Percentiles rank a stretch among this genome's conserved stretches.
phyloP scores from a whole-genome alignment of 208 protist species.

The Crithidia mellificae region DNA sequence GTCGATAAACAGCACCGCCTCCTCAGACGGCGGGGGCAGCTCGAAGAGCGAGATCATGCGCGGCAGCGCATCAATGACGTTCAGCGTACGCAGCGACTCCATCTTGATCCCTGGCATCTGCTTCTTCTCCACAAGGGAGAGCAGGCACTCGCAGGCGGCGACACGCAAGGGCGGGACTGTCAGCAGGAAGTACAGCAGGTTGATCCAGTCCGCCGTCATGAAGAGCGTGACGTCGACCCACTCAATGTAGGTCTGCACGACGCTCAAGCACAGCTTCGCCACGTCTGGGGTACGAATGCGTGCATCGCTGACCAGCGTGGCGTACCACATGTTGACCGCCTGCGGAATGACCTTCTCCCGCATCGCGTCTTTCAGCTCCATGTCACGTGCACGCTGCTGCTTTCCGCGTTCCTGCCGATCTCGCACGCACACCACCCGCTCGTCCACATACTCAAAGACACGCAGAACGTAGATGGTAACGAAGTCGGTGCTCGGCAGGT shows the following conservation, averaged over 20 bases:
- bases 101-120: conserved; percentile 74
- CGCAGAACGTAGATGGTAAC: conserved; percentile 70
- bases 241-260: conserved; percentile 80
- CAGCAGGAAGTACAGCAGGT: conserved; percentile 72
- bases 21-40: conserved; percentile 49
- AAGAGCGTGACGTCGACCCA: conserved; percentile 76
- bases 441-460: conserved; percentile 87
- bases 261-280: conserved; percentile 51
- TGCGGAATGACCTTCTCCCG: conserved; percentile 61
- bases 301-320: conserved; percentile 47
- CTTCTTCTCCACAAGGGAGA: conserved; percentile 77
- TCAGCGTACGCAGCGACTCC: conserved; percentile 50
- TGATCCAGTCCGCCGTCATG: conserved; percentile 69
- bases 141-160: conserved; percentile 64
- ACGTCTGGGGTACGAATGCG: conserved; percentile 51
- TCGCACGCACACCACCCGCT: conserved; percentile 74
- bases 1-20: conserved; percentile 57
- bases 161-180: conserved; percentile 38
- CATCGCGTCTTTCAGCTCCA: conserved; percentile 84
- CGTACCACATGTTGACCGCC: conserved; percentile 62
- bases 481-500: conserved; percentile 32
- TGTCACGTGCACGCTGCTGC: conserved; percentile 63
- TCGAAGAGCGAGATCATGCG: conserved; percentile 54
- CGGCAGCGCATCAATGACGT: conserved; percentile 64
- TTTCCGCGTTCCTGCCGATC: conserved; percentile 52